Conservation (phyloP, 768 basidiomycete genomes). For the Fibroporia radiculosa region DNA sequence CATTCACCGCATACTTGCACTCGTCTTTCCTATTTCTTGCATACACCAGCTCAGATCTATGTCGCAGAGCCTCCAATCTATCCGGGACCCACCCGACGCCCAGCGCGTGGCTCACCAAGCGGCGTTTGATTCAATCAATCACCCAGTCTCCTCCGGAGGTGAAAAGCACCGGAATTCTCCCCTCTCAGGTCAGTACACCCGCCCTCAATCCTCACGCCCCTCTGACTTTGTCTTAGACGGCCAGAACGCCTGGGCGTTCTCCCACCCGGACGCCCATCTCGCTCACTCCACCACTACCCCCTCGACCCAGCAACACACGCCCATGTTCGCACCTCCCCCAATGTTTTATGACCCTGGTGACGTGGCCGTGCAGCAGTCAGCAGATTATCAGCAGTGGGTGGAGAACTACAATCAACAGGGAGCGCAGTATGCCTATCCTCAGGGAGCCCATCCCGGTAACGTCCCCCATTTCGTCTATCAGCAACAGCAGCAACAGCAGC, state of each 20-base stretch:
- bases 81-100: neutral
- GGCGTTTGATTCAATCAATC: constrained; percentile 2
- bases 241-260: neutral
- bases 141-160: neutral
- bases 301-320: constrained; percentile 1
- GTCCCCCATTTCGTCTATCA: neutral
- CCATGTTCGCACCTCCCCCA: constrained; percentile 16
- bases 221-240: neutral
- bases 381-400: constrained; percentile 16
- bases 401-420: constrained; percentile 5
- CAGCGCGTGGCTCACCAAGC: neutral
- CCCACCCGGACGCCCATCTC: neutral
- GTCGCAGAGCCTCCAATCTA: neutral
- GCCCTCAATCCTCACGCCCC: neutral
- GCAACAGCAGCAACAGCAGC: constrained; percentile 8
- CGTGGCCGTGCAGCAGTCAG: constrained; percentile 5
- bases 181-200: neutral
- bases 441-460: neutral
- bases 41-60: neutral
- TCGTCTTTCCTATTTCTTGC: neutral
- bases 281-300: neutral
- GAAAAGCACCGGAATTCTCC: neutral
- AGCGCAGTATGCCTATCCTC: neutral
- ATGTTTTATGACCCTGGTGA: constrained; percentile 17
- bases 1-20: neutral